Evolutionary conservation across 1,139 yeast genomes (phyloP), one percentile per base, ranked within the genome.

Genomic region (Kurtzmaniella quercitrusa): DNA sequence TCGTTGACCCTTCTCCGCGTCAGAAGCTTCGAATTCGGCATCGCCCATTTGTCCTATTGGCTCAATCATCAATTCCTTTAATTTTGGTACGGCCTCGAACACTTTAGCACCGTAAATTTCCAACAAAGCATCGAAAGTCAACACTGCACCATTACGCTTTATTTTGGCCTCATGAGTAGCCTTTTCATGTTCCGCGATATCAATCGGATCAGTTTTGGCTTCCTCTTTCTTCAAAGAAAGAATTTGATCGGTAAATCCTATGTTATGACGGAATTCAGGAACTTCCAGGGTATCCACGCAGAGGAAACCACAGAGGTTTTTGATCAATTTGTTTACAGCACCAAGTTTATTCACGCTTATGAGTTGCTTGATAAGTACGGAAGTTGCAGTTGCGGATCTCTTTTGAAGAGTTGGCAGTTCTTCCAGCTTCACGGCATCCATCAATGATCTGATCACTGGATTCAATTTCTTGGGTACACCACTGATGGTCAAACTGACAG

Each of bases 261-360:
- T 76, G 56, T 88, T 86, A 39, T 87, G 84, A 26, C 75, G 74
- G 57, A 88, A 93, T 56, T 89, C 98, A 2, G 98, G 98, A 30
- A 93, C 97, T 60, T 91, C 98, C 5, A 94, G 79, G 0, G 96
- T 88, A 60, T 93, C 98, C 35, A 91, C 97, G 67, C 98, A 93
- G 39, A 93, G 61, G 58, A 93, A 93, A 1, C 95, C 96, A 65
- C 97, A 88, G 43, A 94, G 68, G 56, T 94, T 94, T 58, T 88
- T 91, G 42, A 88, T 79, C 50, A 93, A 84, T 58, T 93, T 94
- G 53, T 88, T 95, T 2, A 93, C 83, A 2, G 94, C 95, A 35
- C 82, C 82, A 17, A 62, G 62, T 54, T 91, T 89, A 11, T 20
- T 16, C 9, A 79, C 81, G 1, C 60, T 61, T 35, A 80, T 69